phyloP scores from a whole-genome alignment of 768 basidiomycete genomes.

The Leccinum imitatum region DNA sequence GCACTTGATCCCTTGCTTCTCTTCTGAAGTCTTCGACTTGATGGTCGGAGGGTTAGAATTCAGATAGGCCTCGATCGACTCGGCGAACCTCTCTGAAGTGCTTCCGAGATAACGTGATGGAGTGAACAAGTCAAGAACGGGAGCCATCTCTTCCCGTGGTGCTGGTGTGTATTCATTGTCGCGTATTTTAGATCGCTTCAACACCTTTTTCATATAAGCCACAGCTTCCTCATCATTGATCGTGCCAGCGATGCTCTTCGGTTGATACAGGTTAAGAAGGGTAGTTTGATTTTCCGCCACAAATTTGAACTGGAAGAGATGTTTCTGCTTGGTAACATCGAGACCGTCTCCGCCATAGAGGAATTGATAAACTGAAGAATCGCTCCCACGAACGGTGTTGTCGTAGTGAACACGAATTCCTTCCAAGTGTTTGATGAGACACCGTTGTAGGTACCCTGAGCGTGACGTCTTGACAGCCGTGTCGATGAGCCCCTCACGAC shows the following conservation, averaged over 20 bases:
- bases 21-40: constrained; percentile 40
- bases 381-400: constrained; percentile 94
- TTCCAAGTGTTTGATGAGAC: constrained; percentile 97
- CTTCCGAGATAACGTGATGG: constrained; percentile 83
- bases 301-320: constrained; percentile 92
- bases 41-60: constrained; percentile 66
- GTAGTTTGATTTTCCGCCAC: constrained; percentile 83
- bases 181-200: constrained; percentile 67
- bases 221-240: constrained; percentile 69
- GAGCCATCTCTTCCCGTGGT: constrained; percentile 62
- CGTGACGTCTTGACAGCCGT: constrained; percentile 99
- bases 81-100: constrained; percentile 90
- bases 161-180: constrained; percentile 41
- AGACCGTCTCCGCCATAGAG: constrained; percentile 95
- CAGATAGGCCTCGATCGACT: constrained; percentile 75
- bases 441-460: constrained; percentile 96
- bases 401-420: constrained; percentile 97
- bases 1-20: constrained; percentile 39
- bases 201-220: constrained; percentile 84
- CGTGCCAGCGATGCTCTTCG: constrained; percentile 52
- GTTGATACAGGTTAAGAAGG: constrained; percentile 69
- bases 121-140: constrained; percentile 70
- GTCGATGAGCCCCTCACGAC: constrained; percentile 97
- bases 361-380: constrained; percentile 93
- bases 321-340: constrained; percentile 97